Percentiles rank a stretch among this genome's conserved stretches.
These are phyloP conservation scores for Aureobasidium pullulans DNA, from an alignment of 2,329 filamentous ascomycete genomes.

Conservation along the genomic window DNA sequence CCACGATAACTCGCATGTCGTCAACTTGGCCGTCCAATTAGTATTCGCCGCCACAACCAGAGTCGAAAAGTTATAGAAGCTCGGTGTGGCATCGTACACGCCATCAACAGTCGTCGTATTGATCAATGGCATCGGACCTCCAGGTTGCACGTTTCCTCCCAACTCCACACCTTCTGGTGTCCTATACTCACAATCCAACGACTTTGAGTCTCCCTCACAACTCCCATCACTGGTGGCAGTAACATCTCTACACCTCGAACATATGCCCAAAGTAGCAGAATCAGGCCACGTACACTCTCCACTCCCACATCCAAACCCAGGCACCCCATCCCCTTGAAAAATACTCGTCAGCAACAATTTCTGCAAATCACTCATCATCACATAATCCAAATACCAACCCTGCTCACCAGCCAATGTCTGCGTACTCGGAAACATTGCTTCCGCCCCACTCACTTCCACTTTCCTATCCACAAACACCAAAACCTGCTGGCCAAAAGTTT, in stretches of 20 bases:
- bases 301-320: not conserved
- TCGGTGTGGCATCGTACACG: not conserved
- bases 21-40: conserved; percentile 7
- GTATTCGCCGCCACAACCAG: not conserved
- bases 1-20: not conserved
- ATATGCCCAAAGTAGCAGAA: conserved; percentile 1
- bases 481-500: not conserved
- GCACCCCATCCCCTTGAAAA: not conserved
- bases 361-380: conserved; percentile 6
- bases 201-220: not conserved
- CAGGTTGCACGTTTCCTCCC: not conserved
- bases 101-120: conserved; percentile 1
- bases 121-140: conserved; percentile 7
- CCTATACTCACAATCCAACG: not conserved
- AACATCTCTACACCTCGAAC: not conserved
- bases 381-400: conserved; percentile 9
- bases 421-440: not conserved
- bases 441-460: not conserved
- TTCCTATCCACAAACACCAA: not conserved
- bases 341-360: not conserved
- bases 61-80: conserved; percentile 11
- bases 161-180: not conserved
- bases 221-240: not conserved
- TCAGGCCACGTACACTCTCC: conserved; percentile 2
- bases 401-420: not conserved